phyloP scores from a whole-genome alignment of 1,284 basidiomycete species.

The Sporisorium reilianum region DNA sequence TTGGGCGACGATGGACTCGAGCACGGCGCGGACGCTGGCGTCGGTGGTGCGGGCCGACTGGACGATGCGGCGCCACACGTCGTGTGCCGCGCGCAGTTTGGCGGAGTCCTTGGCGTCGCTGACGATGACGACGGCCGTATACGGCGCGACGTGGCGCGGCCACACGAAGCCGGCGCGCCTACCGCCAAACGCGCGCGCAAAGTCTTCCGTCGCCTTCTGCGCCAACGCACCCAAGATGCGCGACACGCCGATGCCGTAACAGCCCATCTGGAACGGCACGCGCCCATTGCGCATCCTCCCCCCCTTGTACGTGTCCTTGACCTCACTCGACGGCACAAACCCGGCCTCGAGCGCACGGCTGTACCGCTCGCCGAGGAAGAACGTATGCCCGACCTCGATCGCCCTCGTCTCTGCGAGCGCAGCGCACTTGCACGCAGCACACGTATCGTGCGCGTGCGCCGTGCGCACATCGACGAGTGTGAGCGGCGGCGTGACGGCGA shows the following conservation, averaged over 20 bases:
- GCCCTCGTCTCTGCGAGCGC: conserved; percentile 56
- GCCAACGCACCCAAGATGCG: conserved; percentile 68
- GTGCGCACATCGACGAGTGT: conserved; percentile 43
- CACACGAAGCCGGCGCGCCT: conserved; percentile 55
- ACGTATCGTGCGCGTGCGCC: conserved; percentile 52
- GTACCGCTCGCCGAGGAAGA: conserved; percentile 68
- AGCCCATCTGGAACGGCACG: conserved; percentile 69
- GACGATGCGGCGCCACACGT: conserved; percentile 5
- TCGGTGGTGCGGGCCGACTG: not conserved
- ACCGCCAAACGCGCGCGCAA: conserved; percentile 7
- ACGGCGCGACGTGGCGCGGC: conserved; percentile 64
- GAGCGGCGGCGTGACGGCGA: conserved; percentile 17
- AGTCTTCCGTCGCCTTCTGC: conserved; percentile 33
- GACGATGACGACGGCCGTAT: conserved; percentile 28
- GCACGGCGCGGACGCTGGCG: conserved; percentile 1
- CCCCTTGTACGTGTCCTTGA: conserved; percentile 6
- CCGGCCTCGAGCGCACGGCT: conserved; percentile 60
- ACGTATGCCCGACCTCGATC: conserved; percentile 70
- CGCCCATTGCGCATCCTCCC: conserved; percentile 23
- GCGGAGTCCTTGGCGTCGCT: conserved; percentile 12
- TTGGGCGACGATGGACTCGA: not conserved
- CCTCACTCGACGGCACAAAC: conserved; percentile 23
- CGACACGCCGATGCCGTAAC: conserved; percentile 70
- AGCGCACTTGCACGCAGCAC: conserved; percentile 46
- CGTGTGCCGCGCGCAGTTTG: conserved; percentile 12